Base-by-base conservation (phyloP, 2,329 filamentous ascomycete species). In the Talaromyces marneffei region DNA sequence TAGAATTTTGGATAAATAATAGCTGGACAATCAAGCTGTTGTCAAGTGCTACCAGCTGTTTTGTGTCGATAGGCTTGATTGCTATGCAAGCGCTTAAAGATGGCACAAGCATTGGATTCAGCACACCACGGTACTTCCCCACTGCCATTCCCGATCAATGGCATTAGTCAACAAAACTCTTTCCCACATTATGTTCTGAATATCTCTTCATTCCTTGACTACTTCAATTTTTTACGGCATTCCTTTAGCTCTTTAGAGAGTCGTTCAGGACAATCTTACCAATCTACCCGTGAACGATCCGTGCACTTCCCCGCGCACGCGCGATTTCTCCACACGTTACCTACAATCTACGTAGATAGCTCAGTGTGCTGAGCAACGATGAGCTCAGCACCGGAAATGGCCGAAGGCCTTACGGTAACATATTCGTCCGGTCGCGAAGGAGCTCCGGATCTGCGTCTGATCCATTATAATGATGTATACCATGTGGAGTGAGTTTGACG, bases 401-500 rank as follows among this genome's bases (percentile, higher is more conserved):
- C 71, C 62, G 33, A 55, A 20, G 75, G 75, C 52, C 64, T 72
- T 16, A 73, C 76, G 63, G 73, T 79, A 65, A 80, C 75, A 27
- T 74, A 78, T 66, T 72, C 77, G 29, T 75, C 76, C 65, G 74
- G 74, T 48, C 73, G 78, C 33, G 72, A 72, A 60, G 77, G 77
- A 48, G 73, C 80, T 44, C 89, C 91, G 48, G 88, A 91, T 72
- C 77, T 96, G 56, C 86, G 92, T n/a, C 76, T 96, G 60, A 73
- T 96, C 33, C 92, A 96, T 77, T 96, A 89, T 81, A 96, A 96
- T 75, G 92, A 97, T 76, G 92, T 96, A 63, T 96, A 96, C 74
- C 92, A 96, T 69, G 84, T 96, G 59, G 91, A 96, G 75, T 79
- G 74, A 63, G 71, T 35, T 40, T 23, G 20, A 14, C 48, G 8